Evolutionary conservation across 2,329 filamentous ascomycete species (phyloP).

Genomic region (Coleophoma eucalyptorum): DNA sequence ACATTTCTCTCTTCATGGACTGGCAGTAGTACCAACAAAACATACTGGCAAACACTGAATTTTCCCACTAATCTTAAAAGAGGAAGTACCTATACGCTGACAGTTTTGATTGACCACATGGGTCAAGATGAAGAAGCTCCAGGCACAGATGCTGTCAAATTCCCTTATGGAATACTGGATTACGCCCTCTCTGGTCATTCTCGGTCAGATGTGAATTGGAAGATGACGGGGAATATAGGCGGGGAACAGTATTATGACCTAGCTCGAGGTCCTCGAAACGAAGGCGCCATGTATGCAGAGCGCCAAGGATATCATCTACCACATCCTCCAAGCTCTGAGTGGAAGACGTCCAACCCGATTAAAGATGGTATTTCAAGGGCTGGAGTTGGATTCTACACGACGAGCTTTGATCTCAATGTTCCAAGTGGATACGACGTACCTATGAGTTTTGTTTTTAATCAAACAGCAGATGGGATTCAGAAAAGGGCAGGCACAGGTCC

Average conservation of each 20-base stretch:
- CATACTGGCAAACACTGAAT: constrained; percentile 49
- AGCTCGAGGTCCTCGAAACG: constrained; percentile 58
- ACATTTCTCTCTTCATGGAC: constrained; percentile 58
- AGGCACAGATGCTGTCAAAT: constrained; percentile 56
- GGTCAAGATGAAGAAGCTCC: constrained; percentile 63
- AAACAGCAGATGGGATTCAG: constrained; percentile 24
- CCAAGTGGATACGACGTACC: constrained; percentile 56
- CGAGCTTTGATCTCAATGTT: constrained; percentile 49
- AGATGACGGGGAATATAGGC: constrained; percentile 62
- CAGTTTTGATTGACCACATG: constrained; percentile 67
- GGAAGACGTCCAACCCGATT: constrained; percentile 31
- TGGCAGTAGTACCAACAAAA: constrained; percentile 42
- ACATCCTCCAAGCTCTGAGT: constrained; percentile 37
- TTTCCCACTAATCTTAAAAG: constrained; percentile 41
- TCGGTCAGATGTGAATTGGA: constrained; percentile 51
- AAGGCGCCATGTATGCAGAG: constrained; percentile 59
- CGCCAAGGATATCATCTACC: constrained; percentile 58
- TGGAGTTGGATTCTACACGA: constrained; percentile 53
- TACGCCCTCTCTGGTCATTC: constrained; percentile 40
- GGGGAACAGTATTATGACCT: constrained; percentile 58
- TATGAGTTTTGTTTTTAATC: constrained; percentile 40
- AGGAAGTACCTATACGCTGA: constrained; percentile 55
- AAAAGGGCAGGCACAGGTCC: constrained; percentile 6
- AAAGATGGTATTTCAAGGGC: constrained; percentile 35
- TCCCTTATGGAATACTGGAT: constrained; percentile 56